These are phyloP conservation scores for Paralagenidium karlingii DNA, from an alignment of 352 stramenopile species.

Conservation along the genomic window DNA sequence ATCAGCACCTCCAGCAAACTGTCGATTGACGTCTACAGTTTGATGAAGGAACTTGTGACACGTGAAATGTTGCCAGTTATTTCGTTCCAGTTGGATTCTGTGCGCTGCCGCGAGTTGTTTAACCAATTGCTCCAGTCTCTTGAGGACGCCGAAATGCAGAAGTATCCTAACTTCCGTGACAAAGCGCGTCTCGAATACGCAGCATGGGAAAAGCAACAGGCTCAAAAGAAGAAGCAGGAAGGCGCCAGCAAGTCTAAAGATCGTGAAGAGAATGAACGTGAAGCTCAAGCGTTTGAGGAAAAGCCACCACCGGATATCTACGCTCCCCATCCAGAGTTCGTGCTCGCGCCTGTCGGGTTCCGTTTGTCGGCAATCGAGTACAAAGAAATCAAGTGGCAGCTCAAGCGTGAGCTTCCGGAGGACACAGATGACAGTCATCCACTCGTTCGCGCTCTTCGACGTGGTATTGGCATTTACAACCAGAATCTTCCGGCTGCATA, in stretches of 20 bases:
- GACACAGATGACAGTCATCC: constrained; percentile 72
- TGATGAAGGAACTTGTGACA: constrained; percentile 49
- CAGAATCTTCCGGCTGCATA: constrained; percentile 95
- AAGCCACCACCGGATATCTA: constrained; percentile 87
- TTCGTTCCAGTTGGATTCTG: constrained; percentile 79
- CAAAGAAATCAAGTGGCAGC: constrained; percentile 80
- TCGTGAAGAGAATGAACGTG: constrained; percentile 70
- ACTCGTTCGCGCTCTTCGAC: constrained; percentile 81
- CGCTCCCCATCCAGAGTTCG: constrained; percentile 96
- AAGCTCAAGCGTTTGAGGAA: constrained; percentile 74
- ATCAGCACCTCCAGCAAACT: constrained; percentile 41
- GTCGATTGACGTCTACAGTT: constrained; percentile 46
- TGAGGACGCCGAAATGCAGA: constrained; percentile 52
- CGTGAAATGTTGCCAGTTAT: constrained; percentile 70
- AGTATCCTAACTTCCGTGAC: constrained; percentile 82
- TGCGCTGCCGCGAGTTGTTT: constrained; percentile 80
- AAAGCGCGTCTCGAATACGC: constrained; percentile 91
- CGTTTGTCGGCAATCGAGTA: constrained; percentile 89
- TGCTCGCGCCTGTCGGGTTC: constrained; percentile 88
- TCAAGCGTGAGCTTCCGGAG: constrained; percentile 71
- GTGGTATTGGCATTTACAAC: constrained; percentile 98
- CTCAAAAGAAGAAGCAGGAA: constrained; percentile 88
- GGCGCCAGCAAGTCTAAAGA: constrained; percentile 91
- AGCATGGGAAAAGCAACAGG: constrained; percentile 78
- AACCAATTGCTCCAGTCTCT: constrained; percentile 61